phyloP scores from a whole-genome alignment of 2,329 filamentous ascomycete species.

The Blastomyces gilchristii region DNA sequence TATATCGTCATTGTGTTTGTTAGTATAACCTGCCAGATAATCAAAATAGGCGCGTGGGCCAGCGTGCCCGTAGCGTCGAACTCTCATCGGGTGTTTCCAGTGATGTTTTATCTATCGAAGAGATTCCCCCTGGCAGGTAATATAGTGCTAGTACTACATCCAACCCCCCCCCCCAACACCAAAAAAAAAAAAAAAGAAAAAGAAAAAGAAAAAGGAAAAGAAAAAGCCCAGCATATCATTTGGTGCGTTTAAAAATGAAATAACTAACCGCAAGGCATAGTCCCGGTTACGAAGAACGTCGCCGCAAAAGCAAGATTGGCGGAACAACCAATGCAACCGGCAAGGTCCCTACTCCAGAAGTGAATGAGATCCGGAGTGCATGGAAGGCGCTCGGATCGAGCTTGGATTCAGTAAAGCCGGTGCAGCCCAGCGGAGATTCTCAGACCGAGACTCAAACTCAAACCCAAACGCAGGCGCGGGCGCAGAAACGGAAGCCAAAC shows the following conservation, averaged over 20 bases:
- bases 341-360: background rate
- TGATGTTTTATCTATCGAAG: background rate
- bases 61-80: background rate
- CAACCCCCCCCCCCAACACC: background rate
- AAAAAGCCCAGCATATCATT: background rate
- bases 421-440: background rate
- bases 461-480: background rate
- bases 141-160: background rate
- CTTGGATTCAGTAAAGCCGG: background rate
- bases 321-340: background rate
- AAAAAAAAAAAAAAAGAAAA: background rate
- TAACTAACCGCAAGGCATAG: background rate
- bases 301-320: background rate
- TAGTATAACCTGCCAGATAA: slow-evolving; percentile 11
- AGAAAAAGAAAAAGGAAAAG: background rate
- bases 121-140: background rate
- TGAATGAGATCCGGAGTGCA: background rate
- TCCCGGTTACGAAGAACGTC: background rate
- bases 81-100: background rate
- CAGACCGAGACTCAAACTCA: background rate
- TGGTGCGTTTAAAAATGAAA: too few species aligned
- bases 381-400: background rate
- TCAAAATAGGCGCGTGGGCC: background rate
- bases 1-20: background rate
- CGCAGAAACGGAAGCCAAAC: background rate